Percentiles rank a stretch among this genome's conserved stretches.
Conservation (phyloP, 192 early-diverging fungal species). For the Coemansia sp. region DNA sequence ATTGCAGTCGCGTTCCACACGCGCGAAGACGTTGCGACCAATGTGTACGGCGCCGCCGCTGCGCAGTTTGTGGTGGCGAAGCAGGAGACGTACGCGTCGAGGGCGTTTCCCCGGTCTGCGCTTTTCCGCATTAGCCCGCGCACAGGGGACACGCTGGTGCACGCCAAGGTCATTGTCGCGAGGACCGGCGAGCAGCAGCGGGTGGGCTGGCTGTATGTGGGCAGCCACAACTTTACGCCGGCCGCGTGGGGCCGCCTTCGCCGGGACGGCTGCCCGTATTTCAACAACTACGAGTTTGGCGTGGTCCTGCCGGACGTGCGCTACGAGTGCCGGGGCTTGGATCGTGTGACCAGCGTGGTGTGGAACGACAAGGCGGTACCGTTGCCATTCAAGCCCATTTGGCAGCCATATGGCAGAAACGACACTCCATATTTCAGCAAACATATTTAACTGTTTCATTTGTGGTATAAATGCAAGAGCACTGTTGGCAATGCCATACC, state of each 20-base stretch:
- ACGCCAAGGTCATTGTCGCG: constrained; percentile 31
- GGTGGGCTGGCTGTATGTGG: constrained; percentile 33
- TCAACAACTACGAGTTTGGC: constrained; percentile 44
- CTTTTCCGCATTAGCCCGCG: constrained; percentile 8
- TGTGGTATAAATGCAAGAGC: no score
- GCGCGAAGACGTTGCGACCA: constrained; percentile 4
- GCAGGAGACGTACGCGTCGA: not conserved
- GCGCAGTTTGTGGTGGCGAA: constrained; percentile 1
- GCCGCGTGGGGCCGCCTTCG: constrained; percentile 31
- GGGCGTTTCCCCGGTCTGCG: not conserved
- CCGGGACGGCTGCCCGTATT: constrained; percentile 1
- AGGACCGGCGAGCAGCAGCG: constrained; percentile 9
- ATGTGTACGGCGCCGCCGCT: not conserved
- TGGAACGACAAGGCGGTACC: constrained; percentile 6
- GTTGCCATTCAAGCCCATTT: constrained; percentile 17
- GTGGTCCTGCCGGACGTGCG: constrained; percentile 10
- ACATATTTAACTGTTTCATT: not conserved
- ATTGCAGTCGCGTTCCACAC: constrained; percentile 35
- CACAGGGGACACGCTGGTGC: constrained; percentile 11
- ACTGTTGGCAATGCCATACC: no score
- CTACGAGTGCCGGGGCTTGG: not conserved
- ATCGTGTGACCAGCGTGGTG: not conserved
- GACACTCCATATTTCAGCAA: constrained; percentile 15
- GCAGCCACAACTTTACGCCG: constrained; percentile 39
- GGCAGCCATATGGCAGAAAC: not conserved